Evolutionary conservation across 2,329 filamentous ascomycete genomes (phyloP).

Genomic region (Cordyceps tenuipes): DNA sequence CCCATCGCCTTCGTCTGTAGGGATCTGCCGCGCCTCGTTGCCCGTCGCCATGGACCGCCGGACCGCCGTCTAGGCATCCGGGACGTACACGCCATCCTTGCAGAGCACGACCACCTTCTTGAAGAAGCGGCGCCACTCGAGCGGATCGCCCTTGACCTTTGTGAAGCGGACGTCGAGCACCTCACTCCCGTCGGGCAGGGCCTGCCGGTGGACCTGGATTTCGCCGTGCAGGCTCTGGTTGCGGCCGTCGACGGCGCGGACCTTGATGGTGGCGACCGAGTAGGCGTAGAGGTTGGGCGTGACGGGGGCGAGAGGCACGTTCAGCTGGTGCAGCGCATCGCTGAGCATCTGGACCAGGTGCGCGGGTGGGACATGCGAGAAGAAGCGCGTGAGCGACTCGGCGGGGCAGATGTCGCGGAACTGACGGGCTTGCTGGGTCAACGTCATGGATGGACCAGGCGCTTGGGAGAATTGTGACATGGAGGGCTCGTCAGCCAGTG

Average conservation of each 20-base stretch:
- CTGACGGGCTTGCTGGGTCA: constrained; percentile 80
- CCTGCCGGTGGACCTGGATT: constrained; percentile 61
- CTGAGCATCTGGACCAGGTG: constrained; percentile 72
- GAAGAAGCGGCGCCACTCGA: constrained; percentile 96
- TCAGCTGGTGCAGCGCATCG: constrained; percentile 76
- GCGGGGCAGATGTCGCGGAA: constrained; percentile 89
- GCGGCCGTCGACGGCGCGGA: constrained; percentile 66
- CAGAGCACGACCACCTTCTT: constrained; percentile 88
- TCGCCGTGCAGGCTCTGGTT: constrained; percentile 67
- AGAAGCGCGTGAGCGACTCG: constrained; percentile 84
- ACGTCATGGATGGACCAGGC: constrained; percentile 68
- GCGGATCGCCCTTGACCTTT: constrained; percentile 89
- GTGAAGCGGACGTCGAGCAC: constrained; percentile 82
- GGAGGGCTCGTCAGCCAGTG: constrained; percentile 76
- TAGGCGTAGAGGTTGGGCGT: constrained; percentile 49
- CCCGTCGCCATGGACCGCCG: constrained; percentile 4
- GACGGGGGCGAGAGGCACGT: constrained; percentile 59
- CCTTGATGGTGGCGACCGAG: constrained; percentile 55
- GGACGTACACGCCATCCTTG: constrained; percentile 68
- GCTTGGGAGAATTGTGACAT: constrained; percentile 77
- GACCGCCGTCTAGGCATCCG: constrained; percentile 28
- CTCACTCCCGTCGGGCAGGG: constrained; percentile 47
- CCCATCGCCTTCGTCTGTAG: background rate
- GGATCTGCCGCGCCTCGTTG: background rate
- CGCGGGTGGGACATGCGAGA: constrained; percentile 67